Evolutionary conservation across 2,329 filamentous ascomycete genomes (phyloP), one percentile per base, ranked within the genome.

Genomic region (Beauveria australis): DNA sequence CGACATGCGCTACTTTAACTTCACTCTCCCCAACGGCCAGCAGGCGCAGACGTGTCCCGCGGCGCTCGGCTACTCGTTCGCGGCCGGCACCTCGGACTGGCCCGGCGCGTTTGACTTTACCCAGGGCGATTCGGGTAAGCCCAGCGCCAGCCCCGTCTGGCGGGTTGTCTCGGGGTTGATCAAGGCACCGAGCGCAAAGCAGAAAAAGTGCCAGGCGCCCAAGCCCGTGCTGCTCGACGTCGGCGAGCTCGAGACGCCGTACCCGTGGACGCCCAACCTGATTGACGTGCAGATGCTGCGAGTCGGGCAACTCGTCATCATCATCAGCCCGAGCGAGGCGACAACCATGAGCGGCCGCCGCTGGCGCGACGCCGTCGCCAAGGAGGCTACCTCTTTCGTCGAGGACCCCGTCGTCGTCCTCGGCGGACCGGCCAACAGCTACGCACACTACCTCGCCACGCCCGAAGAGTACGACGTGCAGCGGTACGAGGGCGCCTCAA

Each of bases 401-500:
- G 74, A 78, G 0, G 74, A 82, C 2, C 88, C 89, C 0, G 70
- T 91, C n/a, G 91, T 95, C 3, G 89, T 96, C 1, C 79, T 97
- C 1, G 91, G 92, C 28, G 92, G 90, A 0, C 92, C 93, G 0
- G 91, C 91, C 55, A 97, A 97, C 71, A 92, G 85, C 62, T 97
- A 97, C 72, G 87, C 90, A 24, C 89, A 93, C 73, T 93, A 93
- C 72, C 85, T 91, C 62, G 74, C 87, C 1, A 93, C 91, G 0
- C 82, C 86, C 37, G 89, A 95, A 72, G 89, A 96, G 72, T 95
- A 94, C 71, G 75, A 77, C 16, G 79, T 94, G 48, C 93, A 97
- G 75, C 87, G 93, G 10, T 97, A 97, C 74, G 93, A 97, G 76
- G 93, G 92, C n/a, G 93, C 91, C 0, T 93, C 89, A 6, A 97